Evolutionary conservation across 495 filamentous ascomycete genomes (phyloP).

Genomic region (Chaetomium fimeti): DNA sequence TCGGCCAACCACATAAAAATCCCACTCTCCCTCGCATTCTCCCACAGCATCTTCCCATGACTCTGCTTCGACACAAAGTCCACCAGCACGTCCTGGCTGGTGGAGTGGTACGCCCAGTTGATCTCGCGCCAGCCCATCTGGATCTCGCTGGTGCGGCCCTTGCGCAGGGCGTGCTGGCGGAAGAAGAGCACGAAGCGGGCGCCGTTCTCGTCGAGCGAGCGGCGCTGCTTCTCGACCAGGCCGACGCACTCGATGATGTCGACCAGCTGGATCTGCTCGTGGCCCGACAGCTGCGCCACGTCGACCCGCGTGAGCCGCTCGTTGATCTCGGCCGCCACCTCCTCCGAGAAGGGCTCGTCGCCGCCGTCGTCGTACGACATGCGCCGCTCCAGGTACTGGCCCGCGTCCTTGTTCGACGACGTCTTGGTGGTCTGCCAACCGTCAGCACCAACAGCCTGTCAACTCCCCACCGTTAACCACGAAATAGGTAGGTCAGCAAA

Average conservation of each 20-base stretch:
- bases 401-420: slow-evolving; percentile 24
- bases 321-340: slow-evolving; percentile 66
- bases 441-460: background rate
- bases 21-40: slow-evolving; percentile 78
- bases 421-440: slow-evolving; percentile 23
- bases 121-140: slow-evolving; percentile 90
- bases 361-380: slow-evolving; percentile 54
- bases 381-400: slow-evolving; percentile 33
- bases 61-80: slow-evolving; percentile 84
- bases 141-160: slow-evolving; percentile 60
- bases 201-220: slow-evolving; percentile 91
- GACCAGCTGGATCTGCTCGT: slow-evolving; percentile 84
- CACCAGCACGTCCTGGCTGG: slow-evolving; percentile 86
- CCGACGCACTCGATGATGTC: slow-evolving; percentile 87
- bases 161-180: slow-evolving; percentile 74
- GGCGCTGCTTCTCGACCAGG: slow-evolving; percentile 80
- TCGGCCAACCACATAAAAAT: slow-evolving; percentile 96
- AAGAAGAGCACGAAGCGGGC: slow-evolving; percentile 90
- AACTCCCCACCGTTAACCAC: background rate
- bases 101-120: slow-evolving; percentile 89
- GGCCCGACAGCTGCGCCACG: slow-evolving; percentile 79
- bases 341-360: slow-evolving; percentile 66
- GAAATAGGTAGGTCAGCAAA: background rate
- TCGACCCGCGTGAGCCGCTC: slow-evolving; percentile 72
- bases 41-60: slow-evolving; percentile 76